Conservation (phyloP, 2,329 filamentous ascomycete species). For the Exophiala sp. region DNA sequence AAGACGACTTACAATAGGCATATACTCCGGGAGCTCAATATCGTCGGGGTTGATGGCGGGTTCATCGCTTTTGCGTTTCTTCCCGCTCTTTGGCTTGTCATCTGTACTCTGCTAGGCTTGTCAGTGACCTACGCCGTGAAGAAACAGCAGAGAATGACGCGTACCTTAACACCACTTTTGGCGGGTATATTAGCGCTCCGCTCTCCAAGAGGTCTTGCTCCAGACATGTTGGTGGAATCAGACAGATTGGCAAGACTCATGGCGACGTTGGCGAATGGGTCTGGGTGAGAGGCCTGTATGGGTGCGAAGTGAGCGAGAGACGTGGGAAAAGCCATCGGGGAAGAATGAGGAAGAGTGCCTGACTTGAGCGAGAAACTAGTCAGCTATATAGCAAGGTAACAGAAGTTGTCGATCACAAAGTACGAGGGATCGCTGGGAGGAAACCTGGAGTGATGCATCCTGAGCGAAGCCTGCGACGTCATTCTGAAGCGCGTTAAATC, state of each 20-base stretch:
- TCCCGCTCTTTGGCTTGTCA: not conserved
- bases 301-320: not conserved
- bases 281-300: not conserved
- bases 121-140: not conserved
- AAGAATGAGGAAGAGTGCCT: not conserved
- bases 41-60: slow-evolving; percentile 1
- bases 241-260: not conserved
- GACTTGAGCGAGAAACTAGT: not conserved
- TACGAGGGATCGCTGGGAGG: not conserved
- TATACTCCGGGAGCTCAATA: not conserved
- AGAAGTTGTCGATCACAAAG: not conserved
- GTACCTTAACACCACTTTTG: not conserved
- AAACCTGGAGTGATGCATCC: no score
- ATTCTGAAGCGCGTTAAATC: not conserved
- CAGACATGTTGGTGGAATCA: not conserved
- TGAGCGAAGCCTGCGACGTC: no score
- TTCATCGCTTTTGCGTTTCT: slow-evolving; percentile 11
- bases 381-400: not conserved
- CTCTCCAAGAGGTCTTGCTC: not conserved
- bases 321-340: not conserved
- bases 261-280: not conserved
- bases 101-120: not conserved
- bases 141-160: not conserved
- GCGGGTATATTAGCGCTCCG: slow-evolving; percentile 1
- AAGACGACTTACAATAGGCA: not conserved